These are phyloP conservation scores for Corymbia citriodora DNA, from an alignment of 441 rosid species.

Conservation along the genomic window DNA sequence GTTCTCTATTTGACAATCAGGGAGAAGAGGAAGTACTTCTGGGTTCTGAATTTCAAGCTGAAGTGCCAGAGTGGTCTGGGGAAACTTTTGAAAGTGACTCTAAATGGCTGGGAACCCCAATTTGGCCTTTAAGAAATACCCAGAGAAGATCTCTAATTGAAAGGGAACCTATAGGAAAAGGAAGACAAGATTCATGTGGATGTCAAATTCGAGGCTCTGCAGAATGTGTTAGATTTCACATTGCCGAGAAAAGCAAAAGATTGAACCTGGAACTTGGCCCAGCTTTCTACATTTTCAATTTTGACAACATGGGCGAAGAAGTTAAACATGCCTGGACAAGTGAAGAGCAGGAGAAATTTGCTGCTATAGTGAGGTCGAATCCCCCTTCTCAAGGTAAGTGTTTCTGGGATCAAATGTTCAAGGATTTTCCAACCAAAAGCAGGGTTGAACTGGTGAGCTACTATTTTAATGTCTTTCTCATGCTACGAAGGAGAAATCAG, in stretches of 20 bases:
- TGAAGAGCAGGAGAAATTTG: conserved; percentile 50
- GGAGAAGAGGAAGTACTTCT: conserved; percentile 34
- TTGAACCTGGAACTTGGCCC: conserved; percentile 62
- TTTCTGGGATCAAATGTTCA: conserved; percentile 47
- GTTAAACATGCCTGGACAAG: conserved; percentile 46
- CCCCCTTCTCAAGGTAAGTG: conserved; percentile 26
- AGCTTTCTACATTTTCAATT: conserved; percentile 53
- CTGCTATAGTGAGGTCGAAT: conserved; percentile 33
- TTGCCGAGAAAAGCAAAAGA: conserved; percentile 41
- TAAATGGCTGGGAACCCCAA: conserved; percentile 69
- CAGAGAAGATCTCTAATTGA: conserved; percentile 41
- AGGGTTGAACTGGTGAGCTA: conserved; percentile 66
- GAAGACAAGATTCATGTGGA: conserved; percentile 77
- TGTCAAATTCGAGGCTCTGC: conserved; percentile 52
- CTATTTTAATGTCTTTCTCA: conserved; percentile 67
- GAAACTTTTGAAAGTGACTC: conserved; percentile 44
- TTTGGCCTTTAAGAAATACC: conserved; percentile 63
- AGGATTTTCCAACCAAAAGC: conserved; percentile 34
- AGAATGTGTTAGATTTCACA: conserved; percentile 74
- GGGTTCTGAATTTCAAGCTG: conserved; percentile 73
- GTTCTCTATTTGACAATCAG: conserved; percentile 33
- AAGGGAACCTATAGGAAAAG: conserved; percentile 87
- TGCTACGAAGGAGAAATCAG: conserved; percentile 72
- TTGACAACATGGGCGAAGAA: conserved; percentile 78
- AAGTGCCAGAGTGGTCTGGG: conserved; percentile 69